Percentiles rank a stretch among this genome's conserved stretches.
Evolutionary conservation across 2,329 filamentous ascomycete genomes (phyloP).

Genomic region (Pezicula radicicola): DNA sequence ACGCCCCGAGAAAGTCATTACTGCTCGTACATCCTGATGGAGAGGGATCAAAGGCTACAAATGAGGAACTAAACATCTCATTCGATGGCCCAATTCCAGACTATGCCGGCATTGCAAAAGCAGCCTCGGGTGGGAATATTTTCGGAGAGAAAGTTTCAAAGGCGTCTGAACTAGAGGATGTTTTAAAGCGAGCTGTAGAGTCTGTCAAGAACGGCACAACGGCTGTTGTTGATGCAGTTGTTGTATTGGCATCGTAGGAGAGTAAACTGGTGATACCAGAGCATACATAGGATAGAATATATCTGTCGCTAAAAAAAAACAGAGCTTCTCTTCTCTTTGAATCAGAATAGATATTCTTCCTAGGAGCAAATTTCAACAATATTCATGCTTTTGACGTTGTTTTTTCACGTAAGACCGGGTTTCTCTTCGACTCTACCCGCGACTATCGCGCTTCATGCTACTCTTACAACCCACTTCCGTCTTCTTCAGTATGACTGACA

Average conservation of each 20-base stretch:
- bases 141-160: conserved; percentile 59
- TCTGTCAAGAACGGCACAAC: conserved; percentile 52
- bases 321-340: too few species aligned
- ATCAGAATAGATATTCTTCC: too few species aligned
- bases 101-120: conserved; percentile 65
- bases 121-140: conserved; percentile 57
- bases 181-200: conserved; percentile 56
- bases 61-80: conserved; percentile 63
- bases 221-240: conserved; percentile 55
- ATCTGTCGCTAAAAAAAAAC: too few species aligned
- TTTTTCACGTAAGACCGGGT: too few species aligned
- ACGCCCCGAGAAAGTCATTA: conserved; percentile 59
- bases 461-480: too few species aligned
- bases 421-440: too few species aligned
- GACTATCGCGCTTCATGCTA: too few species aligned
- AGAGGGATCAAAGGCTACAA: conserved; percentile 56
- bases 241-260: conserved; percentile 22
- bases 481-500: too few species aligned
- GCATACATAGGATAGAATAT: too few species aligned
- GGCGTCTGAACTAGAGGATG: conserved; percentile 48
- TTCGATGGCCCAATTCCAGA: conserved; percentile 61
- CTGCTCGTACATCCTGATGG: conserved; percentile 65
- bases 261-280: too few species aligned
- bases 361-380: too few species aligned
- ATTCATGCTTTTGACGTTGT: too few species aligned